phyloP scores from a whole-genome alignment of 768 basidiomycete genomes.

The Lactarius psammicola region DNA sequence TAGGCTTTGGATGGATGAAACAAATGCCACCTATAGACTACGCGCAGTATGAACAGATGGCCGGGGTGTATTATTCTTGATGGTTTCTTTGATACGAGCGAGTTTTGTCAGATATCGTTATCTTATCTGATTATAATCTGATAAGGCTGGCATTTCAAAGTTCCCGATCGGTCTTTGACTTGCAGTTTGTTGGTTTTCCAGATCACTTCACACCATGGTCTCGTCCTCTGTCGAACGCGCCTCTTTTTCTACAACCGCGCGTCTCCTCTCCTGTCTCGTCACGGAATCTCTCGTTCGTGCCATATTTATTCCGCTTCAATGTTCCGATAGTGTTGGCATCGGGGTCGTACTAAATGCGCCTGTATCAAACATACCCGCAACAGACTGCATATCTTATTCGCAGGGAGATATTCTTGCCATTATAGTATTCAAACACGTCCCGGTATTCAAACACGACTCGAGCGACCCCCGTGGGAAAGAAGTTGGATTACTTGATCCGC shows the following conservation, averaged over 20 bases:
- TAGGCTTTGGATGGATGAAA: slow-evolving; percentile 29
- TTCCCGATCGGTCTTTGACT: not conserved
- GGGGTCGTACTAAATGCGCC: slow-evolving; percentile 41
- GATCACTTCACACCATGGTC: not conserved
- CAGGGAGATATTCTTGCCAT: slow-evolving; percentile 46
- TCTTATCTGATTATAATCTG: not conserved
- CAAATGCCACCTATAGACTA: slow-evolving; percentile 26
- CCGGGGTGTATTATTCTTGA: slow-evolving; percentile 5
- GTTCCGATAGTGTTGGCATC: slow-evolving; percentile 40
- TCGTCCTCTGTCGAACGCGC: slow-evolving; percentile 33
- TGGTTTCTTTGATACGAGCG: not conserved
- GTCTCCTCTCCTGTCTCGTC: slow-evolving; percentile 56
- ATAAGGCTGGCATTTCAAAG: not conserved
- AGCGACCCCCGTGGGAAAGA: slow-evolving; percentile 36
- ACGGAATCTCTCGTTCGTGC: slow-evolving; percentile 54
- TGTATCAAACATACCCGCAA: slow-evolving; percentile 18
- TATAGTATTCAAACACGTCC: slow-evolving; percentile 46
- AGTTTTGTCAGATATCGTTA: not conserved
- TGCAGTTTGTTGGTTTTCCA: not conserved
- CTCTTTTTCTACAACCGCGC: slow-evolving; percentile 47
- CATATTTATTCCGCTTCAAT: slow-evolving; percentile 44
- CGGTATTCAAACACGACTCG: slow-evolving; percentile 45
- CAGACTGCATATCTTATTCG: slow-evolving; percentile 31
- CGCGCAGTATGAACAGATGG: slow-evolving; percentile 11
- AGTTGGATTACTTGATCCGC: slow-evolving; percentile 53